phyloP scores from a whole-genome alignment of 345 rosid species.

The Hypericum perforatum region DNA sequence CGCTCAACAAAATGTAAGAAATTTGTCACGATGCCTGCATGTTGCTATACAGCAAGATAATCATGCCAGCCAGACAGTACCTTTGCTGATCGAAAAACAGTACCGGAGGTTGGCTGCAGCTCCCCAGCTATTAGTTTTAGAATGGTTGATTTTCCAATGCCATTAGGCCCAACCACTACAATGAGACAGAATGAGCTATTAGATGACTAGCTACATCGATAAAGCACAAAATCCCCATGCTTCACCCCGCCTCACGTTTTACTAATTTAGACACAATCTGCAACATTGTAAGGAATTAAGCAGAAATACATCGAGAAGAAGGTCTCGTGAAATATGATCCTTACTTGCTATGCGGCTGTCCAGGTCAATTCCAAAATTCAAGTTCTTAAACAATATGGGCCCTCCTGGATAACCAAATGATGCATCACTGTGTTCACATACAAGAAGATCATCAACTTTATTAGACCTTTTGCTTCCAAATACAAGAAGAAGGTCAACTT shows the following conservation, averaged over 20 bases:
- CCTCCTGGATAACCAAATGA: constrained; percentile 98
- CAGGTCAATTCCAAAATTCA: constrained; percentile 95
- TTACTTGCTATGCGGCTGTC: constrained; percentile 98
- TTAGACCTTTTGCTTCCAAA: no score
- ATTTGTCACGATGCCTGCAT: no score
- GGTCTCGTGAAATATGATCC: constrained; percentile 15
- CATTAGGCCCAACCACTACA: constrained; percentile 98
- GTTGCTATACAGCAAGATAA: no score
- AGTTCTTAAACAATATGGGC: constrained; percentile 70
- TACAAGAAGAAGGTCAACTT: no score
- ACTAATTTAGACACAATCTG: no score
- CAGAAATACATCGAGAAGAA: neutral
- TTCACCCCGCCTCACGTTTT: no score
- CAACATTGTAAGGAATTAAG: no score
- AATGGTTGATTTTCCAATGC: constrained; percentile 97
- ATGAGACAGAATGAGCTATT: no score
- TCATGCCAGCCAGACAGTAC: constrained; percentile 19
- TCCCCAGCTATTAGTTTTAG: constrained; percentile 95
- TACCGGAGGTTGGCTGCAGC: constrained; percentile 92
- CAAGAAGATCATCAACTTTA: constrained; percentile 10
- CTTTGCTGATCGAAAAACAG: constrained; percentile 98
- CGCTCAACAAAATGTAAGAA: no score
- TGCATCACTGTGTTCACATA: constrained; percentile 64
- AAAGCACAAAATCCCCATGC: no score
- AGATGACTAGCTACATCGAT: no score